A percentile compares a stretch with the other conserved stretches of the same genome.
phyloP scores from a whole-genome alignment of 257 asterid species.

The Jacaranda copaia region DNA sequence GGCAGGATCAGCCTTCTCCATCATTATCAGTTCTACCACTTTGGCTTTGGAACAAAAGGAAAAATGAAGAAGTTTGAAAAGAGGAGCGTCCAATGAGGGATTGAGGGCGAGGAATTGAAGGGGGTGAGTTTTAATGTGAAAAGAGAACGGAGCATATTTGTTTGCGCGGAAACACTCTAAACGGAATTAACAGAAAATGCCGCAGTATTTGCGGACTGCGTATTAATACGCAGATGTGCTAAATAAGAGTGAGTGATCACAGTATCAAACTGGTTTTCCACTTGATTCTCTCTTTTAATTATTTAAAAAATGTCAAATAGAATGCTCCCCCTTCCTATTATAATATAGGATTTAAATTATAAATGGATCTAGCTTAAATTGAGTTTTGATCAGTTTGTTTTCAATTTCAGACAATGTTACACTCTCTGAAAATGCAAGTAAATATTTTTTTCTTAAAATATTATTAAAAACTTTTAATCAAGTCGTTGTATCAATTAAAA shows the following conservation, averaged over 20 bases:
- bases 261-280: no score
- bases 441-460: no score
- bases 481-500: no score
- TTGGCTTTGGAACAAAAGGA: neutral
- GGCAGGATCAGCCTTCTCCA: slow-evolving; percentile 79
- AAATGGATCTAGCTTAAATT: no score
- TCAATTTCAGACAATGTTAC: no score
- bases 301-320: no score
- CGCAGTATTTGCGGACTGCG: slow-evolving; percentile 12
- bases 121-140: neutral
- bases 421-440: no score
- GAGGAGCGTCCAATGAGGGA: neutral
- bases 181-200: slow-evolving; percentile 38
- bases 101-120: neutral
- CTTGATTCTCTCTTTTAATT: neutral
- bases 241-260: neutral
- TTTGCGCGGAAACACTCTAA: slow-evolving; percentile 7
- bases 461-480: no score
- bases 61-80: neutral
- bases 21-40: slow-evolving; percentile 53
- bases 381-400: no score
- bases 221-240: neutral
- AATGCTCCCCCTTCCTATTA: no score
- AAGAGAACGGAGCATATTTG: slow-evolving; percentile 2
- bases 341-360: no score